Evolutionary conservation across 2,329 filamentous ascomycete species (phyloP).

Genomic region (Aspergillus luchuensis): DNA sequence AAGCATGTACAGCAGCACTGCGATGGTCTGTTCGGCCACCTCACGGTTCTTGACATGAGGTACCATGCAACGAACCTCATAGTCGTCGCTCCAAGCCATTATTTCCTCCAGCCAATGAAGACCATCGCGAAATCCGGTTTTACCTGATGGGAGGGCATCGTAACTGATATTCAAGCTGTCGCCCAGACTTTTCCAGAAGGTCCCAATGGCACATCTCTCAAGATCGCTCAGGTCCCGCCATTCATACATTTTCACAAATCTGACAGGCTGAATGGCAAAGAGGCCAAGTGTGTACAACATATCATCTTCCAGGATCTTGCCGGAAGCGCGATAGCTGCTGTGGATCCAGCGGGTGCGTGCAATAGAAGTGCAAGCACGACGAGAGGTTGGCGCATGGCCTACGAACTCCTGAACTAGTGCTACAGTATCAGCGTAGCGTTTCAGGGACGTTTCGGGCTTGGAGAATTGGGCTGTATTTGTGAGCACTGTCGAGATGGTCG

Average conservation of each 20-base stretch:
- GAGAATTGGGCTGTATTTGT: conserved; percentile 54
- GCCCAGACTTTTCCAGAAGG: conserved; percentile 71
- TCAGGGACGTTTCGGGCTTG: conserved; percentile 49
- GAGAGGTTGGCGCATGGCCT: conserved; percentile 46
- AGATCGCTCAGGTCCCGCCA: conserved; percentile 69
- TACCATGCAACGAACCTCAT: conserved; percentile 63
- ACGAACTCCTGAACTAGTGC: conserved; percentile 54
- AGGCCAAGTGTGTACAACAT: conserved; percentile 67
- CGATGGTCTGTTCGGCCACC: conserved; percentile 61
- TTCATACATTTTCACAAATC: conserved; percentile 67
- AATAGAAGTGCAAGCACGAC: conserved; percentile 54
- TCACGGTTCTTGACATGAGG: conserved; percentile 53
- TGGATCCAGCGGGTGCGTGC: conserved; percentile 68
- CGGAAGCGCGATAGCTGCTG: conserved; percentile 56
- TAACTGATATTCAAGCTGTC: conserved; percentile 68
- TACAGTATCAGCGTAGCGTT: conserved; percentile 57
- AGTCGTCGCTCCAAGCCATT: conserved; percentile 54
- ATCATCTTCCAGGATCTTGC: conserved; percentile 63
- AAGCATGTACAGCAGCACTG: conserved; percentile 62
- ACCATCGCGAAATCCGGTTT: conserved; percentile 51
- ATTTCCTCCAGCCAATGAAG: conserved; percentile 57
- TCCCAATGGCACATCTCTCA: conserved; percentile 67
- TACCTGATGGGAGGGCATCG: conserved; percentile 45
- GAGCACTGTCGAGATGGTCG: conserved; percentile 55
- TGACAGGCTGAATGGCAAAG: conserved; percentile 66